phyloP scores from a whole-genome alignment of 2,329 filamentous ascomycete species.

The Canariomyces notabilis region DNA sequence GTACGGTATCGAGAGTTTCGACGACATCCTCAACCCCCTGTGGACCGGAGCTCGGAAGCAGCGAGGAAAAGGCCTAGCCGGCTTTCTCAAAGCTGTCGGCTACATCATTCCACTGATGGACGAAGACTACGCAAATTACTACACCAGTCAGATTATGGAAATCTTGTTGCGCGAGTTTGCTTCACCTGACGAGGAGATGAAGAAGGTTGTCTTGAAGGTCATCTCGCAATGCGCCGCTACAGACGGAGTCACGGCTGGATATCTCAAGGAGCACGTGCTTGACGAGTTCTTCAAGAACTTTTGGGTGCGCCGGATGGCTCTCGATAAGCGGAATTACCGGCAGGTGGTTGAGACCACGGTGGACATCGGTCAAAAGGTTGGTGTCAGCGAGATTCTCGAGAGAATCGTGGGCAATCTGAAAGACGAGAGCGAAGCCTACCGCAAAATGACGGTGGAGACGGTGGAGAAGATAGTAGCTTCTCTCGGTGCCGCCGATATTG shows the following conservation, averaged over 20 bases:
- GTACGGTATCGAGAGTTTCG: slow-evolving; percentile 98
- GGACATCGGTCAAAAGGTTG: slow-evolving; percentile 96
- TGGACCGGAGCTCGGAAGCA: slow-evolving; percentile 97
- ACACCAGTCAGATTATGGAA: slow-evolving; percentile 98
- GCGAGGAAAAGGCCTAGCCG: slow-evolving; percentile 89
- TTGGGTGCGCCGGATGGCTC: slow-evolving; percentile 93
- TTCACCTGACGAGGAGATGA: slow-evolving; percentile 98
- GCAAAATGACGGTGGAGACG: slow-evolving; percentile 98
- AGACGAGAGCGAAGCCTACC: slow-evolving; percentile 94
- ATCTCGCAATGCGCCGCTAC: slow-evolving; percentile 93
- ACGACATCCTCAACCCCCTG: slow-evolving; percentile 92
- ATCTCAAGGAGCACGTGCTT: slow-evolving; percentile 91
- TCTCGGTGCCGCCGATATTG: slow-evolving; percentile 88
- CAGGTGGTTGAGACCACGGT: slow-evolving; percentile 98
- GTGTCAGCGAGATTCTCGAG: slow-evolving; percentile 89
- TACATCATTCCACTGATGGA: slow-evolving; percentile 99
- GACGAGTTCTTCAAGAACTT: slow-evolving; percentile 98
- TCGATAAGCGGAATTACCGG: slow-evolving; percentile 96
- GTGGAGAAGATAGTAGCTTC: slow-evolving; percentile 94
- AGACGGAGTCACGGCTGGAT: slow-evolving; percentile 88
- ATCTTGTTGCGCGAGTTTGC: slow-evolving; percentile 93
- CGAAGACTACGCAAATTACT: slow-evolving; percentile 99
- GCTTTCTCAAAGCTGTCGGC: slow-evolving; percentile 94
- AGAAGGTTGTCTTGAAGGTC: slow-evolving; percentile 97
- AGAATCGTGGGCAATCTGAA: slow-evolving; percentile 92